Conservation (phyloP, 2,329 filamentous ascomycete species). For the Cercospora sp. region DNA sequence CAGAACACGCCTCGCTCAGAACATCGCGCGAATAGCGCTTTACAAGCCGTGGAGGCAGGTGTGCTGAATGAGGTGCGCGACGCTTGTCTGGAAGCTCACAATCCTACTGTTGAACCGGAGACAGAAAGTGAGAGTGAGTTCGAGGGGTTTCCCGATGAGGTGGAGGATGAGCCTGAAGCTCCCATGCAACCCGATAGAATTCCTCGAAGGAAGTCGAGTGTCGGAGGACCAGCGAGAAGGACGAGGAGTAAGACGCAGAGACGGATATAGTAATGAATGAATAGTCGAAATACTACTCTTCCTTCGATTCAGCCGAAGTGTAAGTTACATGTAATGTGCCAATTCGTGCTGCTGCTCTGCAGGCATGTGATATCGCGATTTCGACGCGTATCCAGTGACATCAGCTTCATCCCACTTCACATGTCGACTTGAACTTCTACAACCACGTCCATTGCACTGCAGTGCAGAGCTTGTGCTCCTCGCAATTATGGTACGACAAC, state of each 20-base stretch:
- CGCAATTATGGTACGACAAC: constrained; percentile 5
- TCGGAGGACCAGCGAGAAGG: background rate
- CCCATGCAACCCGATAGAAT: background rate
- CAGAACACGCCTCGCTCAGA: background rate
- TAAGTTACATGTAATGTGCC: background rate
- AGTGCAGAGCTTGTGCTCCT: background rate
- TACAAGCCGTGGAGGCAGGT: background rate
- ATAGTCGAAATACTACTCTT: background rate
- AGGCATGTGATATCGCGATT: constrained; percentile 13
- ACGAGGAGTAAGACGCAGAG: background rate
- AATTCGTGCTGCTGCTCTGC: background rate
- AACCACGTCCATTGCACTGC: constrained; percentile 6
- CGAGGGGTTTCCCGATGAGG: background rate
- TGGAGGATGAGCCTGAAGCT: background rate
- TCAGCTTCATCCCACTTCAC: constrained; percentile 12
- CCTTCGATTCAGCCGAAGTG: background rate
- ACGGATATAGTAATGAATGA: background rate
- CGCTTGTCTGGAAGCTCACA: background rate
- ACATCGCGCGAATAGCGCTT: background rate
- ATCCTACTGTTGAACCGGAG: background rate
- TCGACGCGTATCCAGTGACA: constrained; percentile 15
- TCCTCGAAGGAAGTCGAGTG: background rate
- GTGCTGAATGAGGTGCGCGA: background rate
- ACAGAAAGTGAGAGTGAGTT: constrained; percentile 1
- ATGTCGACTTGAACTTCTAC: background rate